Evolutionary conservation across 1,139 yeast species (phyloP).

Genomic region (Saccharomycopsis crataegensis): DNA sequence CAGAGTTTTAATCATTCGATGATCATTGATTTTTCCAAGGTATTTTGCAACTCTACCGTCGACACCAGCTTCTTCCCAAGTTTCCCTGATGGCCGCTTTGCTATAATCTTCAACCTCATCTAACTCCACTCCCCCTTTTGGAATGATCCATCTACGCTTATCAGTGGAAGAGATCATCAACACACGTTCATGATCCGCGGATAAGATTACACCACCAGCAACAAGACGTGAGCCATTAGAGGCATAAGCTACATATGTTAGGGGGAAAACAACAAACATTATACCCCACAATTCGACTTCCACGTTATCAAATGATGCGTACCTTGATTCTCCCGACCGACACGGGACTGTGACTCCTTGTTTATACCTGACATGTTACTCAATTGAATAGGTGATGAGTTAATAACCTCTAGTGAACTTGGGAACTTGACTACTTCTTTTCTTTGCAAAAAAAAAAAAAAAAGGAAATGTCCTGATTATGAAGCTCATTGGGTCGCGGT

Average conservation of each 20-base stretch:
- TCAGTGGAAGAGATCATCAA: slow-evolving; percentile 72
- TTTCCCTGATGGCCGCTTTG: slow-evolving; percentile 70
- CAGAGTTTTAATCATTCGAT: slow-evolving; percentile 39
- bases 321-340: slow-evolving; percentile 10
- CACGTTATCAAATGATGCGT: neutral
- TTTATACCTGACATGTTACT: neutral
- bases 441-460: too few relatives aligned
- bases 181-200: slow-evolving; percentile 48
- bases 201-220: slow-evolving; percentile 83
- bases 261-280: neutral
- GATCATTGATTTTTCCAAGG: slow-evolving; percentile 63
- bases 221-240: slow-evolving; percentile 26
- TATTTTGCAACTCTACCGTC: slow-evolving; percentile 49
- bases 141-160: slow-evolving; percentile 71
- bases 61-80: slow-evolving; percentile 98
- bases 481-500: too few relatives aligned
- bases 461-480: too few relatives aligned
- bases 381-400: too few relatives aligned
- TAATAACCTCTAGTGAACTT: too few relatives aligned
- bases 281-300: neutral
- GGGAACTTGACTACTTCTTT: too few relatives aligned
- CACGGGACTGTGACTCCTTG: neutral
- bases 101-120: slow-evolving; percentile 55
- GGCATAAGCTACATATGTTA: slow-evolving; percentile 1
- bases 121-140: slow-evolving; percentile 90